These are phyloP conservation scores for Hypoxylon rubiginosum DNA, from an alignment of 2,329 filamentous ascomycete genomes.

Conservation along the genomic window DNA sequence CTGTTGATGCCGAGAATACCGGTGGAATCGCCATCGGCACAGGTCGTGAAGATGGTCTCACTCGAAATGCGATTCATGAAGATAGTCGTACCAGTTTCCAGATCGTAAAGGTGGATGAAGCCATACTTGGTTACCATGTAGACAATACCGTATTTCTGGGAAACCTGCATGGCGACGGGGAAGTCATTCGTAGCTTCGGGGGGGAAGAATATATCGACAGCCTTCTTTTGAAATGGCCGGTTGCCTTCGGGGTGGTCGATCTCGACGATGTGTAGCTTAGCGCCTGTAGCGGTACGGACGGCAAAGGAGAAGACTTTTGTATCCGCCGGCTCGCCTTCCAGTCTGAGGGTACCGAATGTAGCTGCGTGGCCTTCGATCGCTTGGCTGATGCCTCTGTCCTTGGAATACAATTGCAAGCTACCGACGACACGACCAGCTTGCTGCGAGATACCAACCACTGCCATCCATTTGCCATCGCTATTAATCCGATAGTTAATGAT, in stretches of 20 bases:
- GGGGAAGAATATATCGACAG: slow-evolving; percentile 97
- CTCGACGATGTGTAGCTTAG: slow-evolving; percentile 97
- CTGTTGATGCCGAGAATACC: slow-evolving; percentile 97
- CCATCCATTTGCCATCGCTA: slow-evolving; percentile 97
- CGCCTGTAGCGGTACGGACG: slow-evolving; percentile 87
- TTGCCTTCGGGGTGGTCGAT: slow-evolving; percentile 94
- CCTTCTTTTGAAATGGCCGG: slow-evolving; percentile 92
- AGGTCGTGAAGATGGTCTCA: slow-evolving; percentile 98
- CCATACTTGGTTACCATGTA: slow-evolving; percentile 99
- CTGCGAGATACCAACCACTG: slow-evolving; percentile 94
- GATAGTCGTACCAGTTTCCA: slow-evolving; percentile 94
- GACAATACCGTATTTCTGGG: slow-evolving; percentile 94
- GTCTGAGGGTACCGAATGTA: slow-evolving; percentile 87
- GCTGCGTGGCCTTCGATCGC: slow-evolving; percentile 98
- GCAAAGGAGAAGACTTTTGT: slow-evolving; percentile 98
- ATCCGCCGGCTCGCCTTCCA: slow-evolving; percentile 90
- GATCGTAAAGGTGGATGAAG: slow-evolving; percentile 98
- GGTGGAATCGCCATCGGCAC: slow-evolving; percentile 83
- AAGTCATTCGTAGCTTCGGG: slow-evolving; percentile 96
- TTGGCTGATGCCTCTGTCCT: slow-evolving; percentile 95
- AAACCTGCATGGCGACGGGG: slow-evolving; percentile 97
- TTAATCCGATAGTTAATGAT: slow-evolving; percentile 99
- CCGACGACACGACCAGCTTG: slow-evolving; percentile 94
- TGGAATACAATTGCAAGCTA: slow-evolving; percentile 97
- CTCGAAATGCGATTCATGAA: slow-evolving; percentile 99